These are phyloP conservation scores for Salvia sclarea DNA, from an alignment of 305 asterid species.

Conservation along the genomic window DNA sequence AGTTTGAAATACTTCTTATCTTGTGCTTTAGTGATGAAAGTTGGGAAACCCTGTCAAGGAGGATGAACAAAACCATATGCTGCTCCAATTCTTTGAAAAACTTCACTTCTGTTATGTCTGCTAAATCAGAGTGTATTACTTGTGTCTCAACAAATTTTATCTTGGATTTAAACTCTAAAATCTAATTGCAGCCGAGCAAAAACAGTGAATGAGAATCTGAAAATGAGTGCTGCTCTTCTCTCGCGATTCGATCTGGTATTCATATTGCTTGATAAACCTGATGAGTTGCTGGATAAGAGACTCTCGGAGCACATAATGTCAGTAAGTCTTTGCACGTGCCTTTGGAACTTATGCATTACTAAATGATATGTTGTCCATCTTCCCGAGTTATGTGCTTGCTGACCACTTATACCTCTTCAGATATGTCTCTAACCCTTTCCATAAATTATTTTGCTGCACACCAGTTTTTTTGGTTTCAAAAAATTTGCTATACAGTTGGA, in stretches of 20 bases:
- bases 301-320: constrained; percentile 99
- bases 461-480: constrained; percentile 15
- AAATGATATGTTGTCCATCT: constrained; percentile 24
- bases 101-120: constrained; percentile 6
- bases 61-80: not conserved
- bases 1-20: constrained; percentile 23
- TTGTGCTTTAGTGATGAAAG: constrained; percentile 23
- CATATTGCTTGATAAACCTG: constrained; percentile 96
- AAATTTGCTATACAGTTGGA: not conserved
- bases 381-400: not conserved
- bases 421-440: constrained; percentile 1
- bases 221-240: constrained; percentile 92
- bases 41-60: constrained; percentile 21
- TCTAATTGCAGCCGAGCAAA: constrained; percentile 89
- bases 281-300: constrained; percentile 87
- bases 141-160: constrained; percentile 5
- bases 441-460: not conserved
- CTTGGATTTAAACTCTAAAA: constrained; percentile 13
- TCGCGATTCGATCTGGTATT: constrained; percentile 98
- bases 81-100: not conserved
- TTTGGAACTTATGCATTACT: constrained; percentile 24
- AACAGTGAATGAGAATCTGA: constrained; percentile 97
- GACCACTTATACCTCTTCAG: not conserved
- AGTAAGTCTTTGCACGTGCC: constrained; percentile 59
- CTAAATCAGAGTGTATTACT: constrained; percentile 17